Base-by-base conservation (phyloP, 441 rosid species). In the Gossypium aridum region DNA sequence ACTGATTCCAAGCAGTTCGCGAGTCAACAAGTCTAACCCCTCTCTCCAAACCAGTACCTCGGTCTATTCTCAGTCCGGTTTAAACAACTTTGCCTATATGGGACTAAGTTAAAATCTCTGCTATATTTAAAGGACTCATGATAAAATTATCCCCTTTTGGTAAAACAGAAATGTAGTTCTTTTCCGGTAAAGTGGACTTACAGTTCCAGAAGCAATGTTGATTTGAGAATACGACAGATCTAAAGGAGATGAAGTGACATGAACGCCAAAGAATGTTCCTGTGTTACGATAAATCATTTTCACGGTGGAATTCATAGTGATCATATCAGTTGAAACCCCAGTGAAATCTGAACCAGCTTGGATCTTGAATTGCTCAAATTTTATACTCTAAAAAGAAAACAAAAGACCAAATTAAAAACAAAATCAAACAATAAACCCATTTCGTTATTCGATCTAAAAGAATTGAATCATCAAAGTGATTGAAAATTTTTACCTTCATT, bases 341-440 rank as follows among this genome's bases (percentile, higher is more conserved):
- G 90, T 83, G 12, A 78, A 75, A 84, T 95, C 99, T n/a, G 93
- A 88, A 19, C 99, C 97, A 31, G 99, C 99, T 82, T 95, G 99
- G 79, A 95, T 72, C 75, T 72, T 87, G 43, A 95, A 83, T 34
- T 88, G 87, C 79, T 93, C 97, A 51, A 95, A 91, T 54, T 83
- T 84, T 51, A 95, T 87, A 51, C 91, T 89, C 98, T 95, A 77
- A 80, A 64, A 67, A 56, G 6, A 43, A 62, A n/a, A 12, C 0
- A 8, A 47, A 10, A 45, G 25, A 4, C 34, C 34, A 28, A 28
- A 28, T 28, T 28, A 4, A 28, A 28, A 28, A 28, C 34, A 28
- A 28, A 28, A n/a, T 49, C 17, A 39, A 70, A 59, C 49, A 70
- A 31, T 31, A 28, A 61, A 76, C 55, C 71, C 56, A 51, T 55